A percentile compares a stretch with the other conserved stretches of the same genome.
phyloP scores from a whole-genome alignment of 2,329 filamentous ascomycete species.

The Alternaria brassicae region DNA sequence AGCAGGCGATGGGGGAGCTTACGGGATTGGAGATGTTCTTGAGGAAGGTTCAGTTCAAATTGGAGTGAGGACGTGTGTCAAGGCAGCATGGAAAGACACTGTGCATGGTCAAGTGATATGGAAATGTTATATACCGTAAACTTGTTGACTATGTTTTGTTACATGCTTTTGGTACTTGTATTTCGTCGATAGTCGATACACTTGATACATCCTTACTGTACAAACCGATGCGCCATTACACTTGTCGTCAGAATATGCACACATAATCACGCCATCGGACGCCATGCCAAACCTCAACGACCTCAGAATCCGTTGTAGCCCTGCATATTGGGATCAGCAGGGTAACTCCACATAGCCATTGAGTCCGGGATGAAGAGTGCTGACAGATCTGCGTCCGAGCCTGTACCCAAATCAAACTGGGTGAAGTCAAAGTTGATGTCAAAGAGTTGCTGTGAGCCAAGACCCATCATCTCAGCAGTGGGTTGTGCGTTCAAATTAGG shows the following conservation, averaged over 20 bases:
- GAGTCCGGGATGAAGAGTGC: slow-evolving; percentile 48
- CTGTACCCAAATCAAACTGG: slow-evolving; percentile 46
- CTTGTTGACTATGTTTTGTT: neutral
- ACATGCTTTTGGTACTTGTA: neutral
- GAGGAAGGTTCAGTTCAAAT: slow-evolving; percentile 22
- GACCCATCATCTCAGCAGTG: slow-evolving; percentile 35
- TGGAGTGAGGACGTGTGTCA: slow-evolving; percentile 26
- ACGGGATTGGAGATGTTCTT: slow-evolving; percentile 41
- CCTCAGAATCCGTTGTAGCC: slow-evolving; percentile 21
- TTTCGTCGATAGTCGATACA: neutral
- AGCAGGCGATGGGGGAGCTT: slow-evolving; percentile 33
- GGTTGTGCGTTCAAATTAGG: slow-evolving; percentile 28
- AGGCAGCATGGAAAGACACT: neutral
- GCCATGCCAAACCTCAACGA: neutral
- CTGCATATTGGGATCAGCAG: slow-evolving; percentile 22
- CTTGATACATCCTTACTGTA: neutral
- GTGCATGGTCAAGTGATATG: neutral
- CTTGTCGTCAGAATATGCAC: neutral
- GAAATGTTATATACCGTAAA: too few species aligned
- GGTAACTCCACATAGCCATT: slow-evolving; percentile 40
- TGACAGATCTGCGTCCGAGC: slow-evolving; percentile 46
- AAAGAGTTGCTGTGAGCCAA: slow-evolving; percentile 35
- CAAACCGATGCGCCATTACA: neutral
- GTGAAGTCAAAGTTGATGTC: slow-evolving; percentile 49
- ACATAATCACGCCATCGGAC: neutral